Conservation (phyloP, 108 stramenopile species). For the Skeletonema marinoi region DNA sequence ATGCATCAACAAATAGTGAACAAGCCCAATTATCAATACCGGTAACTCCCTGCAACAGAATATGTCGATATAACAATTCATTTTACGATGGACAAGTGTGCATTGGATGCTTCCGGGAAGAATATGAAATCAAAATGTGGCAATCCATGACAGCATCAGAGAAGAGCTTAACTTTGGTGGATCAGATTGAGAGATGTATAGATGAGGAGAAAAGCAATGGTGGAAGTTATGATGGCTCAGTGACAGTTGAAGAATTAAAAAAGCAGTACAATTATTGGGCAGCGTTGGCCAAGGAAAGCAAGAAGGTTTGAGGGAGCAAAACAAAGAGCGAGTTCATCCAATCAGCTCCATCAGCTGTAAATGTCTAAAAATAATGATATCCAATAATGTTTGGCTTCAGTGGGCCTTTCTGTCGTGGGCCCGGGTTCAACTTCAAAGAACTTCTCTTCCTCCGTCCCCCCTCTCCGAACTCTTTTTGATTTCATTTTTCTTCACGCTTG, state of each 20-base stretch:
- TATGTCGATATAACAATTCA: slow-evolving; percentile 71
- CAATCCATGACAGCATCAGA: slow-evolving; percentile 52
- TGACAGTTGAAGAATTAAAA: slow-evolving; percentile 33
- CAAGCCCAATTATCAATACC: neutral
- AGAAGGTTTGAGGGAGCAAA: neutral
- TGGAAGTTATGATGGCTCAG: slow-evolving; percentile 30
- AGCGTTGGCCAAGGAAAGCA: neutral
- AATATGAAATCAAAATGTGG: slow-evolving; percentile 69
- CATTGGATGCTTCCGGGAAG: slow-evolving; percentile 76
- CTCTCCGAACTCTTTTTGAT: too few species aligned
- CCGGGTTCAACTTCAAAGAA: neutral
- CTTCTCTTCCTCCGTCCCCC: neutral
- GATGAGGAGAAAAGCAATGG: neutral
- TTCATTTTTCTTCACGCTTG: too few species aligned
- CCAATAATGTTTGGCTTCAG: neutral
- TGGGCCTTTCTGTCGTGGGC: neutral
- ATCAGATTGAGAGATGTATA: slow-evolving; percentile 56
- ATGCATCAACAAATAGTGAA: neutral
- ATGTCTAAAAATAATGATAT: neutral
- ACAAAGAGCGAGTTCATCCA: too few species aligned
- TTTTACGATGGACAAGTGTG: slow-evolving; percentile 70
- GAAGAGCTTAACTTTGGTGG: slow-evolving; percentile 53
- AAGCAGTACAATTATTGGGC: slow-evolving; percentile 35
- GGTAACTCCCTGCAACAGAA: slow-evolving; percentile 62
- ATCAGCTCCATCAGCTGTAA: too few species aligned